Conservation (phyloP, 208 protist species). For the Crithidia expoeki region DNA sequence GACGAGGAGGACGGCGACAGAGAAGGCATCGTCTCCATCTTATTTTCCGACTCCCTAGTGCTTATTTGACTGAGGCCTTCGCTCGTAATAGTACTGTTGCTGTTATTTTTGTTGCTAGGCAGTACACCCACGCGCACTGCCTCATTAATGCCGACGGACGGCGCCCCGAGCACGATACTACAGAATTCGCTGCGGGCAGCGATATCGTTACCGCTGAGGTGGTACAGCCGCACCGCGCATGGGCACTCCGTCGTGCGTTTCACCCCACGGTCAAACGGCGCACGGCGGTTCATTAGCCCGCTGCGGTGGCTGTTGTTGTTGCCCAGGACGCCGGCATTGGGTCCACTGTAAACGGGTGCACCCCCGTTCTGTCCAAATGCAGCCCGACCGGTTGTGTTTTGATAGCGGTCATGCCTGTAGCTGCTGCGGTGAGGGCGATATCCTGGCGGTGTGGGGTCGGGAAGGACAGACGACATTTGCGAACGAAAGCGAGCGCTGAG, state of each 20-base stretch:
- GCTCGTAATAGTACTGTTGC: neutral
- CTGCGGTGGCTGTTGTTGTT: neutral
- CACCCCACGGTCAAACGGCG: constrained; percentile 26
- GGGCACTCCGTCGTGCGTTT: constrained; percentile 49
- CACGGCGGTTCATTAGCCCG: constrained; percentile 5
- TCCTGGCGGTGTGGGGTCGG: neutral
- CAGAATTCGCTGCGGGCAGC: constrained; percentile 38
- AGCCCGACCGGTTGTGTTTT: no score
- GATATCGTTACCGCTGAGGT: constrained; percentile 22
- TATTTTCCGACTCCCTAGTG: neutral
- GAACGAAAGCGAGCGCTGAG: neutral
- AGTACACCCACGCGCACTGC: constrained; percentile 1
- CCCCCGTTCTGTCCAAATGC: no score
- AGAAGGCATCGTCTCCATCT: neutral
- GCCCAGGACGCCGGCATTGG: neutral
- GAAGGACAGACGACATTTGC: constrained; percentile 8
- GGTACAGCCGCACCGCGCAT: constrained; percentile 51
- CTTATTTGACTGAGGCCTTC: neutral
- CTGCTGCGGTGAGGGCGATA: neutral
- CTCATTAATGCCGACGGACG: constrained; percentile 29
- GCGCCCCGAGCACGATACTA: constrained; percentile 35
- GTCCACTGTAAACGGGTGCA: no score
- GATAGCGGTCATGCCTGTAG: neutral
- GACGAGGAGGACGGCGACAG: neutral
- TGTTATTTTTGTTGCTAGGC: neutral